Conservation (phyloP, 2,329 filamentous ascomycete species). For the Cyphellophora attinorum region DNA sequence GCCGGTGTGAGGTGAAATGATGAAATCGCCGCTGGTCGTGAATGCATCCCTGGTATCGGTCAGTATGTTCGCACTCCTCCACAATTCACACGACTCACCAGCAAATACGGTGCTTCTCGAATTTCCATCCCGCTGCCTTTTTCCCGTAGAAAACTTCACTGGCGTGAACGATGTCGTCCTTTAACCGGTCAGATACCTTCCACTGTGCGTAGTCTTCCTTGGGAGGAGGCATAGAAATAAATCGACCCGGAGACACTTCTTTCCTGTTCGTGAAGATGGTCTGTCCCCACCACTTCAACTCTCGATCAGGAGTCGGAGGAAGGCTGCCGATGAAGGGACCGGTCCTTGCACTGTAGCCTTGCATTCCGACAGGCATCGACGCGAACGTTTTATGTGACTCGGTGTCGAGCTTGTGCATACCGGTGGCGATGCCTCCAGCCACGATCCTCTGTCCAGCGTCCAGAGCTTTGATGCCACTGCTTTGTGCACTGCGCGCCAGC, state of each 20-base stretch:
- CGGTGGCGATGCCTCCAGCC: constrained; percentile 37
- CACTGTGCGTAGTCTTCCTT: constrained; percentile 53
- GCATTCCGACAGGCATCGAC: constrained; percentile 35
- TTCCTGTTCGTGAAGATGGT: constrained; percentile 50
- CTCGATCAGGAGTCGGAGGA: constrained; percentile 37
- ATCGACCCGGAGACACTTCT: constrained; percentile 43
- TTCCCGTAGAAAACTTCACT: constrained; percentile 52
- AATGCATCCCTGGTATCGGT: constrained; percentile 56
- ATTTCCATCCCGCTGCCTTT: constrained; percentile 45
- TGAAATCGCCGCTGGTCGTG: constrained; percentile 46
- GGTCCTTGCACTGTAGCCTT: constrained; percentile 31
- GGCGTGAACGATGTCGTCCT: constrained; percentile 49
- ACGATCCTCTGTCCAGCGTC: constrained; percentile 41
- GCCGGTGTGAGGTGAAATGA: constrained; percentile 36
- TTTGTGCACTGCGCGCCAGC: constrained; percentile 36
- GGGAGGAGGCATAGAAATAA: constrained; percentile 48
- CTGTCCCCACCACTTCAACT: constrained; percentile 51
- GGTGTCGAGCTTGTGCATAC: constrained; percentile 36
- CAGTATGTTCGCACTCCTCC: too few relatives aligned
- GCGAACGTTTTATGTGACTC: constrained; percentile 27
- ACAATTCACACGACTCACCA: constrained; percentile 54
- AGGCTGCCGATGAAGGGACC: constrained; percentile 50
- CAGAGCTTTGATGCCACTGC: constrained; percentile 27
- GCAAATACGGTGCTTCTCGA: constrained; percentile 56
- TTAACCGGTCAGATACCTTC: constrained; percentile 46